Evolutionary conservation across 2,329 filamentous ascomycete species (phyloP).

Genomic region (Aspergillus ustus): DNA sequence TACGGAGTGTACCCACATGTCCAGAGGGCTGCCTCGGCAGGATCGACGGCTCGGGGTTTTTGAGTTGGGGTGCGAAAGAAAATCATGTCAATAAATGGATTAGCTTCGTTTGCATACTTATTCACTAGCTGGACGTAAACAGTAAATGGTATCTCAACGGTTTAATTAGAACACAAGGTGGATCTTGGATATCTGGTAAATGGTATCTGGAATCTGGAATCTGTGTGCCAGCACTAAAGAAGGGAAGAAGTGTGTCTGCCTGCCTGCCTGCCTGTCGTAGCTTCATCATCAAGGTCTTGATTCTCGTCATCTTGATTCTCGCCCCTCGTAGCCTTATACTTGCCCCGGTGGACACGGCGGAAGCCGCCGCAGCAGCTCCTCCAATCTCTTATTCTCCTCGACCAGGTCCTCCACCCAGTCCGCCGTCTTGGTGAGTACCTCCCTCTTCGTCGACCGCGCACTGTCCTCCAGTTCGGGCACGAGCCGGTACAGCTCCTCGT

Average conservation of each 20-base stretch:
- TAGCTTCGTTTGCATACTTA: no score
- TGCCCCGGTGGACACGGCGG: not conserved
- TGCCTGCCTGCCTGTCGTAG: not conserved
- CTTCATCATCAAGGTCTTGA: not conserved
- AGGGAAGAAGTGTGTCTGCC: not conserved
- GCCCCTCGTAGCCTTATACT: not conserved
- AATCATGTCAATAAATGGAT: no score
- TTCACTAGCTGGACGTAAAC: no score
- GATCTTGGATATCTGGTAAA: no score
- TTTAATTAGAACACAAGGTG: no score
- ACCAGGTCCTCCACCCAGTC: slow-evolving; percentile 12
- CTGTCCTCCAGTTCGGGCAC: slow-evolving; percentile 13
- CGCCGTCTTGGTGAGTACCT: slow-evolving; percentile 11
- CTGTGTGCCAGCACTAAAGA: not conserved
- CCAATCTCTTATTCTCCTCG: slow-evolving; percentile 1
- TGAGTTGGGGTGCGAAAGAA: no score
- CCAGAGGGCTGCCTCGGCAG: no score
- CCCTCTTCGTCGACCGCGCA: slow-evolving; percentile 15
- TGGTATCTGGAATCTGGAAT: no score
- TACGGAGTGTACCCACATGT: no score
- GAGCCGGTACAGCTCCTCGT: slow-evolving; percentile 15
- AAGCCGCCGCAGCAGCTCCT: not conserved
- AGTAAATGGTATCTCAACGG: no score
- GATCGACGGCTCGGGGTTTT: no score
- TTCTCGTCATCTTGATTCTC: not conserved